Conservation (phyloP, 2,329 filamentous ascomycete species). For the Alternaria angustiovoidea region DNA sequence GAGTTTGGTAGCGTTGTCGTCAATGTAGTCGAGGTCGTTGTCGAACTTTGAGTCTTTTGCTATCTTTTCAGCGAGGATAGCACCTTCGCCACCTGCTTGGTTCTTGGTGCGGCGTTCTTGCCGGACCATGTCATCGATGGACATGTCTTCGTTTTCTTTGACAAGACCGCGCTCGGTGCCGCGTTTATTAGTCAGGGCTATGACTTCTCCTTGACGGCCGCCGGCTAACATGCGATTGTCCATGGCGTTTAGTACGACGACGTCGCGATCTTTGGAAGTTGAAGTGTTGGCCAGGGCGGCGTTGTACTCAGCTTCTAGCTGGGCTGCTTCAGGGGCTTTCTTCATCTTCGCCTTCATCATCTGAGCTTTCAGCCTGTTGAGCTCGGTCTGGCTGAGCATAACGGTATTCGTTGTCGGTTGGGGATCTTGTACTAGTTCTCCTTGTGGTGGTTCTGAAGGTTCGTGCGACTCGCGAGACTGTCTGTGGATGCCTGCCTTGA, state of each 20-base stretch:
- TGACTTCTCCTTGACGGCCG: constrained; percentile 76
- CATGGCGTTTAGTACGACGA: constrained; percentile 85
- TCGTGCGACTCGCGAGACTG: constrained; percentile 34
- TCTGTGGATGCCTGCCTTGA: constrained; percentile 63
- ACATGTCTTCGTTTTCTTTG: constrained; percentile 94
- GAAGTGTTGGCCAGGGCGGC: constrained; percentile 71
- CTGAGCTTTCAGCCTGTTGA: constrained; percentile 91
- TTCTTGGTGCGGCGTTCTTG: constrained; percentile 88
- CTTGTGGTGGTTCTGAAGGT: constrained; percentile 57
- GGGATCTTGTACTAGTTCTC: constrained; percentile 65
- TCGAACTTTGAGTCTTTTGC: constrained; percentile 92
- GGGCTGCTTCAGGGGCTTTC: constrained; percentile 75
- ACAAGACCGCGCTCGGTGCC: constrained; percentile 85
- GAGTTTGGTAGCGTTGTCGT: constrained; percentile 92
- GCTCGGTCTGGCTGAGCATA: constrained; percentile 74
- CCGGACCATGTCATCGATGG: constrained; percentile 93
- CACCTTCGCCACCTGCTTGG: constrained; percentile 79
- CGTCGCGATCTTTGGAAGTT: constrained; percentile 65
- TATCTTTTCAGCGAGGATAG: constrained; percentile 87
- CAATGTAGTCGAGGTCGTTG: constrained; percentile 94
- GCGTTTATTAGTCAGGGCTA: constrained; percentile 77
- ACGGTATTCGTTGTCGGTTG: constrained; percentile 57
- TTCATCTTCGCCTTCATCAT: constrained; percentile 95
- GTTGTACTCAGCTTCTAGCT: constrained; percentile 86
- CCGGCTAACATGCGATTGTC: constrained; percentile 89